Conservation (phyloP, 2,329 filamentous ascomycete species). For the Phaeosphaeriaceae sp. region DNA sequence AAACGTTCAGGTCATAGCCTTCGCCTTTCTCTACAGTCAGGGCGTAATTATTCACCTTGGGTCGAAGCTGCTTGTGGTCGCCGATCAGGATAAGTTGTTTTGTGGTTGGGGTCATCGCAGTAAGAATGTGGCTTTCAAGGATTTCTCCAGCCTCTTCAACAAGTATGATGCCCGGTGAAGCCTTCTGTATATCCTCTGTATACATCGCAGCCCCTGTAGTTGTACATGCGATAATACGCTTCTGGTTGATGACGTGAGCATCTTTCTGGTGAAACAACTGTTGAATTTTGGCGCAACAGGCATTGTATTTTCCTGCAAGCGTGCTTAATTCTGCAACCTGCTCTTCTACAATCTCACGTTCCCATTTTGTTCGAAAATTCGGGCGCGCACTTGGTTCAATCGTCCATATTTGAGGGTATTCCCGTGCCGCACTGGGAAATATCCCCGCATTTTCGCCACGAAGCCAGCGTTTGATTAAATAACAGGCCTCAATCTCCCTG, state of each 20-base stretch:
- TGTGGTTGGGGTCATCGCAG: conserved; percentile 61
- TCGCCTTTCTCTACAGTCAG: conserved; percentile 68
- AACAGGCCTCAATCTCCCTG: conserved; percentile 52
- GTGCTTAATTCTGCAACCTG: conserved; percentile 51
- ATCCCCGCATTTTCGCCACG: conserved; percentile 55
- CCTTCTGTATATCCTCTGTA: conserved; percentile 59
- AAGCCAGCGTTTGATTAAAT: conserved; percentile 64
- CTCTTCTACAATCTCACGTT: conserved; percentile 54
- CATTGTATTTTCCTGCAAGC: conserved; percentile 52
- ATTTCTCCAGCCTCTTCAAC: conserved; percentile 79
- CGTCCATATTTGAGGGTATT: conserved; percentile 58
- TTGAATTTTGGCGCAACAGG: conserved; percentile 49
- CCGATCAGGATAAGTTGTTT: conserved; percentile 74
- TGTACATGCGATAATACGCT: conserved; percentile 71
- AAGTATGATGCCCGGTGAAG: conserved; percentile 65
- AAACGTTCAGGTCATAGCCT: conserved; percentile 71
- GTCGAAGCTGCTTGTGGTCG: conserved; percentile 75
- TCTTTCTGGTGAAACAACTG: conserved; percentile 33
- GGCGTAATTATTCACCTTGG: conserved; percentile 67
- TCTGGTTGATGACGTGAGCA: conserved; percentile 53
- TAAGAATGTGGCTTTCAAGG: conserved; percentile 70
- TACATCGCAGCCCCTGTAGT: conserved; percentile 74
- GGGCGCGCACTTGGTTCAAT: conserved; percentile 52
- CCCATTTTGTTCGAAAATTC: conserved; percentile 39
- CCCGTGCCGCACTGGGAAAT: conserved; percentile 42